Evolutionary conservation across 805 yeast genomes (phyloP), one percentile per base, ranked within the genome.

Genomic region (Maudiozyma turicensis): DNA sequence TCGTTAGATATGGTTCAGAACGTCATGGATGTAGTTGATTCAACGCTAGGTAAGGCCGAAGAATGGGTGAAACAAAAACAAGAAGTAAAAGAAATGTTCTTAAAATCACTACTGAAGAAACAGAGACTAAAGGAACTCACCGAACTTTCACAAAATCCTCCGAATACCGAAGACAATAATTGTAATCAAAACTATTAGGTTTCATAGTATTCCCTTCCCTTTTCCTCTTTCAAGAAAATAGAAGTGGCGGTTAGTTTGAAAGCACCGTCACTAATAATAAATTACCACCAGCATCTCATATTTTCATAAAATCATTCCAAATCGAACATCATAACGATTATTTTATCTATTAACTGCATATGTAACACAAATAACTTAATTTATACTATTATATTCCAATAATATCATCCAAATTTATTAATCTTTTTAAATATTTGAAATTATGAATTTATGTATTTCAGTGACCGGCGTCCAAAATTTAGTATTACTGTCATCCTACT

Each of bases 1-100:
- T 83, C 96, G 0, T 69, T 91, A 44, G 93, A 85, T 41, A 86
- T 90, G 88, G 83, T 91, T 37, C 76, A 82, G 40, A 84, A 85
- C 50, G 82, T 91, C 15, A 88, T 89, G 54, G 76, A 75, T 46
- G 90, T 90, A 6, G 88, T 95, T 57, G 91, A 86, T 61, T 90
- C 86, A 44, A 89, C 89, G 46, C 71, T 91, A 48, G 82, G 79
- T 44, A 81, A 82, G 54, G 96, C 96, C 1, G 97, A 93, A 63
- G 71, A 74, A 28, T 91, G 97, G 97, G 77, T 80, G 5, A 71
- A 68, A 67, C 73, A 56, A 65, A 76, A 54, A 66, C 77, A 64
- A 59, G 70, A 69, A 48, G 51, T 61, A 28, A 63, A 64, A 43
- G 67, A 65, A 52, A 48, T 58, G 52, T 44, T 65, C 15, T 58